Evolutionary conservation across 345 rosid species (phyloP), one percentile per base, ranked within the genome.

Genomic region (Pseudoturritis turrita): DNA sequence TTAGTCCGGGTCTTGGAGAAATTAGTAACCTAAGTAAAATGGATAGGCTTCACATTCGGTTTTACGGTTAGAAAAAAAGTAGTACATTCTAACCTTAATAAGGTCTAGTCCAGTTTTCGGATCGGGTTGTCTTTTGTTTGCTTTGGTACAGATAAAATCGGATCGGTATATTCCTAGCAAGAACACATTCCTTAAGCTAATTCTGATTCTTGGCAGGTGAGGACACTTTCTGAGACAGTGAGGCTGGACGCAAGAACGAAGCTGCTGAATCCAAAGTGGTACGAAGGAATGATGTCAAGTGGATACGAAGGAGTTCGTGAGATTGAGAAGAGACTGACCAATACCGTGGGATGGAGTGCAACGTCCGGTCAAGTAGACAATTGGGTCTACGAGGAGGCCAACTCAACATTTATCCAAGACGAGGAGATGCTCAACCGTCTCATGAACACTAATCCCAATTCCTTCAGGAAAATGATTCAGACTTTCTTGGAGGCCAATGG

Each of bases 281-380:
- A 91, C 44, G 99, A 95, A 83, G 96, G 99, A 55, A 95, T 95
- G 97, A 83, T 95, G 96, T 83, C 96, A 26, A 86, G 83, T 29
- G 99, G 99, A 7, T 95, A 91, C 10, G 99, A 95, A 77, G 99
- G 99, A 25, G 99, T 95, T 23, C 90, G 97, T 0, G 99, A 95
- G 76, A 95, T 95, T 17, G 97, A 95, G 88, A 95, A 95, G 84
- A 78, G 99, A 68, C 87, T 95, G 6, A 87, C 96, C 3, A 91
- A 95, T 58, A 95, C 96, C 0, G 99, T 95, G 3, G 99, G 99
- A 57, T 95, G 99, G 99, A 95, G 97, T 77, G 99, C 97, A 61
- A 95, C 99, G 0, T 95, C 97, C 0, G 97, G 99, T 29, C 97
- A 95, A 77, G 99, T 95, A 2, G 99, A 95, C 82, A 91, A 95